Evolutionary conservation across 73 alveolate species (phyloP).

Genomic region (Effrenium voratum): DNA sequence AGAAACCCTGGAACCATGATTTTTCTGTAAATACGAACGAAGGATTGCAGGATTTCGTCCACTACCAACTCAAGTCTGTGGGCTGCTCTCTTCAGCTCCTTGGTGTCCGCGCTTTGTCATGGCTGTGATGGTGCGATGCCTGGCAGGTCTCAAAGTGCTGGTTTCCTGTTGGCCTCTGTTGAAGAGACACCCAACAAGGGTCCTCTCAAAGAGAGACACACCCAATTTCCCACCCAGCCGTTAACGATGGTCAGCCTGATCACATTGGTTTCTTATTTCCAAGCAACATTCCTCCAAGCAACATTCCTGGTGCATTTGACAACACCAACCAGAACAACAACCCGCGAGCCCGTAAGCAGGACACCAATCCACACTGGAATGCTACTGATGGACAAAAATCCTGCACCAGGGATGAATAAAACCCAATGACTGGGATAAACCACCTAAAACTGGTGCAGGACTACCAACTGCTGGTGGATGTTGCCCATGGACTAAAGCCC

Average conservation of each 20-base stretch:
- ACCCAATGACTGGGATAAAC: background rate
- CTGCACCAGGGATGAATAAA: no score
- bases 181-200: background rate
- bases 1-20: no score
- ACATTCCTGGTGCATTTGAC: no score
- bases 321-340: background rate
- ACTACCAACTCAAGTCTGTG: no score
- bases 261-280: background rate
- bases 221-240: background rate
- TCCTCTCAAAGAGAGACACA: background rate
- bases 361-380: no score
- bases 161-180: background rate
- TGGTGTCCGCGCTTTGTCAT: conserved; percentile 34
- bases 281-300: no score
- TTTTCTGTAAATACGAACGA: no score
- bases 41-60: no score
- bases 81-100: no score
- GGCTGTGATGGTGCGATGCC: conserved; percentile 82
- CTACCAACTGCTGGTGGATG: background rate
- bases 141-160: background rate
- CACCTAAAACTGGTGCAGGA: background rate
- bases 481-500: background rate
- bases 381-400: no score
- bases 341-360: no score
- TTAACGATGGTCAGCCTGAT: background rate